Evolutionary conservation across 805 yeast genomes (phyloP).

Genomic region (Yamadazyma akitaensis): DNA sequence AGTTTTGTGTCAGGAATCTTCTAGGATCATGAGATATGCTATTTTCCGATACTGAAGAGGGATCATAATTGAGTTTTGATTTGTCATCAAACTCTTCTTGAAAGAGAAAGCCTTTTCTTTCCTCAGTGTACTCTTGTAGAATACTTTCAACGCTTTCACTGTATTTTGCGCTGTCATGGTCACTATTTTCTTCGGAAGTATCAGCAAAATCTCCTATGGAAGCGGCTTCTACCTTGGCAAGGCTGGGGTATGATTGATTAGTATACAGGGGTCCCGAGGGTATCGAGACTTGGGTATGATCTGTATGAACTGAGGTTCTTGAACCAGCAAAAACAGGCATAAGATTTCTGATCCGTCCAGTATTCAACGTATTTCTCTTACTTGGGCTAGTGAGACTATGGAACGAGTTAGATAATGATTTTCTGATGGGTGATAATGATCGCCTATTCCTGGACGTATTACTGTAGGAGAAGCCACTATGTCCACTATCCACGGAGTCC

Average conservation of each 20-base stretch:
- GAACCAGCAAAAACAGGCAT: conserved; percentile 22
- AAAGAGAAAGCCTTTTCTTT: conserved; percentile 19
- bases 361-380: not conserved
- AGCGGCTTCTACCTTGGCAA: conserved; percentile 2
- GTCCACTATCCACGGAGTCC: conserved; percentile 15
- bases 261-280: not conserved
- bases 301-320: conserved; percentile 16
- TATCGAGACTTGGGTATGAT: conserved; percentile 1
- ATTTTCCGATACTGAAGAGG: too few relatives aligned
- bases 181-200: conserved; percentile 21
- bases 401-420: conserved; percentile 4
- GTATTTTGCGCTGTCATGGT: conserved; percentile 10
- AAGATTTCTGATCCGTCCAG: conserved; percentile 8
- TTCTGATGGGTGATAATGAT: conserved; percentile 7
- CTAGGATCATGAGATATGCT: too few relatives aligned
- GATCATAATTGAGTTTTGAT: not conserved
- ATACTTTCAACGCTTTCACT: conserved; percentile 31
- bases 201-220: conserved; percentile 39
- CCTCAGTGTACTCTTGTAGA: conserved; percentile 24
- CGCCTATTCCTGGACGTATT: not conserved
- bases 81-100: conserved; percentile 28
- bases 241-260: not conserved
- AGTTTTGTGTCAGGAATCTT: too few relatives aligned
- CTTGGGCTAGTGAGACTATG: conserved; percentile 4
- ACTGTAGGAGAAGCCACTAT: not conserved